Percentiles rank a stretch among this genome's conserved stretches.
Conservation (phyloP, 1,139 yeast genomes). For the Barnettozyma hawaiiensis region DNA sequence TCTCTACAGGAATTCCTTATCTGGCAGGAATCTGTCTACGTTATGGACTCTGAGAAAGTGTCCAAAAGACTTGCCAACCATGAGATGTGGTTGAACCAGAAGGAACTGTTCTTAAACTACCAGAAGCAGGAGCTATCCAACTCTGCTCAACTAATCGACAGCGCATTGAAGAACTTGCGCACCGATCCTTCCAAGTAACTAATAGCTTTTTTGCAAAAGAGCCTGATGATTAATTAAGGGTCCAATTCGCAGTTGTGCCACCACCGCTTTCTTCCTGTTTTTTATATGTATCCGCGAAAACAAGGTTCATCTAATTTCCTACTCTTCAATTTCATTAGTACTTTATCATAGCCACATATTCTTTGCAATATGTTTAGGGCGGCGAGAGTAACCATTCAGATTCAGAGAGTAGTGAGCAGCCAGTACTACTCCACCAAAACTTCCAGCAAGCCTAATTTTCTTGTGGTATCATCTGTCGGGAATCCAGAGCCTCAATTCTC, state of each 20-base stretch:
- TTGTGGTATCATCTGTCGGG: constrained; percentile 61
- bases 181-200: not conserved
- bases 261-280: too few relatives aligned
- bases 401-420: too few relatives aligned
- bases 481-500: constrained; percentile 65
- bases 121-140: constrained; percentile 21
- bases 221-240: not conserved
- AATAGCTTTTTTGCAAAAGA: too few relatives aligned
- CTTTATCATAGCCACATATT: too few relatives aligned
- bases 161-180: constrained; percentile 19
- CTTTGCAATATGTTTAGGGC: too few relatives aligned
- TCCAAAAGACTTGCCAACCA: constrained; percentile 22
- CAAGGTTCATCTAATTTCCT: not conserved
- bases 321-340: too few relatives aligned
- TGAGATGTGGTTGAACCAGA: constrained; percentile 25
- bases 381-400: too few relatives aligned
- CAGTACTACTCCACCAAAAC: not conserved
- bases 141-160: constrained; percentile 24
- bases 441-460: constrained; percentile 24
- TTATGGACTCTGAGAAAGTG: constrained; percentile 26
- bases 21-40: constrained; percentile 27
- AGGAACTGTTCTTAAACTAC: constrained; percentile 21
- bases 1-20: constrained; percentile 17
- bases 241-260: too few relatives aligned
- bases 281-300: not conserved